Percentiles rank a stretch among this genome's conserved stretches.
Evolutionary conservation across 192 early-diverging fungal genomes (phyloP).

Genomic region (Mortierella antarctica): DNA sequence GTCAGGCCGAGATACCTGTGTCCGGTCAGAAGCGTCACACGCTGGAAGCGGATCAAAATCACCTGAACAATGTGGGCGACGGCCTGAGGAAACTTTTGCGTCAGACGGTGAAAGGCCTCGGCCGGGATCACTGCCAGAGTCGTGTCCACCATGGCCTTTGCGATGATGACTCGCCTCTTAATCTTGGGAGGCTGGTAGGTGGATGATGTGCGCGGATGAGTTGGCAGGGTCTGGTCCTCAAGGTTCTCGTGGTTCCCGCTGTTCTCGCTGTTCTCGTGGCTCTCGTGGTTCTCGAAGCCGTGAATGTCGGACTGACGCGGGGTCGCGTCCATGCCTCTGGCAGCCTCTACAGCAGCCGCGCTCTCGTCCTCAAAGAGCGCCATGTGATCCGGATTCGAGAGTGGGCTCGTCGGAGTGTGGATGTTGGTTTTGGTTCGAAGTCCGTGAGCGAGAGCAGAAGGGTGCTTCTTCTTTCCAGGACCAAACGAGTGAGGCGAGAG

Average conservation of each 20-base stretch:
- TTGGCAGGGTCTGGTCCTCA: not conserved
- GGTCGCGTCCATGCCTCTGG: slow-evolving; percentile 13
- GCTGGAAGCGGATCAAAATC: slow-evolving; percentile 94
- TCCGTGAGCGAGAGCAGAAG: slow-evolving; percentile 23
- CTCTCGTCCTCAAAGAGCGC: slow-evolving; percentile 37
- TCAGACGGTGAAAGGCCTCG: slow-evolving; percentile 89
- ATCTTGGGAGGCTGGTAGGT: slow-evolving; percentile 41
- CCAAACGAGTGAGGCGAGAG: slow-evolving; percentile 7
- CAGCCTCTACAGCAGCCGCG: not conserved
- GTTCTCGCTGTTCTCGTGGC: slow-evolving; percentile 14
- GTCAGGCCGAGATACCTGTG: slow-evolving; percentile 89
- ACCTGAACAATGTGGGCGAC: slow-evolving; percentile 96
- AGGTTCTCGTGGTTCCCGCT: slow-evolving; percentile 4
- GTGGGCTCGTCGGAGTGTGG: slow-evolving; percentile 53
- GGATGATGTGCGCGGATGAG: slow-evolving; percentile 1
- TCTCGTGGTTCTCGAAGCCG: slow-evolving; percentile 18
- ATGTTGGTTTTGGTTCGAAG: slow-evolving; percentile 34
- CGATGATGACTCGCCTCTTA: slow-evolving; percentile 82
- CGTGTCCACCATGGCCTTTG: slow-evolving; percentile 86
- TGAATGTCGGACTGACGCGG: slow-evolving; percentile 24
- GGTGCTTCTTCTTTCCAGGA: slow-evolving; percentile 32
- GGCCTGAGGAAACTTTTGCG: slow-evolving; percentile 90
- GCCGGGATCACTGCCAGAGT: slow-evolving; percentile 96
- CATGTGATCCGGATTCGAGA: slow-evolving; percentile 54
- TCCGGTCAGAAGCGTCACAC: slow-evolving; percentile 92